Base-by-base conservation (phyloP, 768 basidiomycete species). In the Hericium coralloides region DNA sequence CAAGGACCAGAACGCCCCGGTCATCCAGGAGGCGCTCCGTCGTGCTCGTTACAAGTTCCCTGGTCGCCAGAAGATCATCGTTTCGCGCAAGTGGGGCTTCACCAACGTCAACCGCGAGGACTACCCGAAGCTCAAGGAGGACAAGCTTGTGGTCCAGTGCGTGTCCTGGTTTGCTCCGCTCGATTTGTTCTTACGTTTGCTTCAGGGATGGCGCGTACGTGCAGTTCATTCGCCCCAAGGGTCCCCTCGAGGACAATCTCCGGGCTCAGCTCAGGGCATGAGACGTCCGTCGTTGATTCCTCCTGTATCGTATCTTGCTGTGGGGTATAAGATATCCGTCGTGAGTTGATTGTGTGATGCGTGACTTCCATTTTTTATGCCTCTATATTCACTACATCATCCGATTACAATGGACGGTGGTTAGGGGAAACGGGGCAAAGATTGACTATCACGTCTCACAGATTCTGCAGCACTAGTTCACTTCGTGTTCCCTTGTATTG, bases 11-110 rank as follows among this genome's bases (percentile, higher is more conserved):
- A 93, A 93, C 72, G 82, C 87, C 41, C 73, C 84, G 26, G 91
- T 98, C 67, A 89, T 97, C 71, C 87, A 92, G 74, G 97, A 98
- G 77, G 95, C 95, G 55, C 87, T 98, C 63, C 91, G 95, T 66
- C 94, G 95, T 66, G 92, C 94, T 12, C 90, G 95, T 55, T 98
- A 98, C 85, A 99, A 98, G 85, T 95, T 94, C 87, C 91, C 92
- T n/a, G 92, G 93, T 57, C 84, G 92, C 68, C 93, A 95, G 79
- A 95, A 95, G 83, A 94, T 95, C 72, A 94, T 95, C 63, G 79
- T 93, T 64, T 92, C 88, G 57, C 92, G 92, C 82, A 97, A 95
- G 82, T 98, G 97, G 94, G 95, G 95, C 59, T 98, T 99, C 79
- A 99, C 97, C 43, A 88, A 89, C 65, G 93, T 98, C 58, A 83